Conservation (phyloP, 23 red algal genomes). For the Gracilaria gracilis region DNA sequence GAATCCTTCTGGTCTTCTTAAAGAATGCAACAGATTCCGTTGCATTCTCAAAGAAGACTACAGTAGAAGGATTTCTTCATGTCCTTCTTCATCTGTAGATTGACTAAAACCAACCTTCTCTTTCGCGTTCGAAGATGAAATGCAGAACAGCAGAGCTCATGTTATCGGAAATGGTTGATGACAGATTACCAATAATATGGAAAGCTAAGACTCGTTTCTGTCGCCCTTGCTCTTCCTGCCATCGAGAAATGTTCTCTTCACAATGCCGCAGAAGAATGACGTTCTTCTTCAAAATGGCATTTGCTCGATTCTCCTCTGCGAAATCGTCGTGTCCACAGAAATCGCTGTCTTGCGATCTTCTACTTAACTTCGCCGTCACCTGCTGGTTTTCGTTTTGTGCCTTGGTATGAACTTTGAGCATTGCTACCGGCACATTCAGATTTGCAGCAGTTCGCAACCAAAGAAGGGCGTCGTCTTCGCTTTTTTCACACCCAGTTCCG, state of each 20-base stretch:
- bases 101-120: constrained; percentile 26
- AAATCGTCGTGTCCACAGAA: not conserved
- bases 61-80: too few species aligned
- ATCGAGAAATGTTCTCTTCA: constrained; percentile 26
- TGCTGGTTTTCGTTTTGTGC: constrained; percentile 1
- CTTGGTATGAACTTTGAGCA: constrained; percentile 6
- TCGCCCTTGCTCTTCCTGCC: constrained; percentile 7
- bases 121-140: constrained; percentile 41
- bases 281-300: not conserved
- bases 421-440: constrained; percentile 29
- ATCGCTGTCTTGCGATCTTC: not conserved
- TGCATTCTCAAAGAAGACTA: too few species aligned
- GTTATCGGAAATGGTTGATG: constrained; percentile 27
- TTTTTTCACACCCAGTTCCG: constrained; percentile 28
- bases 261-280: not conserved
- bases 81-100: too few species aligned
- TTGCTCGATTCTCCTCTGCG: constrained; percentile 11
- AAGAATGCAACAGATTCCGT: too few species aligned
- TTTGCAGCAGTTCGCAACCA: constrained; percentile 36
- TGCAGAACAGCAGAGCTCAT: constrained; percentile 21
- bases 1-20: too few species aligned
- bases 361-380: not conserved
- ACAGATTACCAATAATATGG: constrained; percentile 30
- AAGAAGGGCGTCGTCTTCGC: constrained; percentile 18
- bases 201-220: constrained; percentile 27